A percentile compares a stretch with the other conserved stretches of the same genome.
These are phyloP conservation scores for Leccinum disarticulatum DNA, from an alignment of 768 basidiomycete species.

Conservation along the genomic window DNA sequence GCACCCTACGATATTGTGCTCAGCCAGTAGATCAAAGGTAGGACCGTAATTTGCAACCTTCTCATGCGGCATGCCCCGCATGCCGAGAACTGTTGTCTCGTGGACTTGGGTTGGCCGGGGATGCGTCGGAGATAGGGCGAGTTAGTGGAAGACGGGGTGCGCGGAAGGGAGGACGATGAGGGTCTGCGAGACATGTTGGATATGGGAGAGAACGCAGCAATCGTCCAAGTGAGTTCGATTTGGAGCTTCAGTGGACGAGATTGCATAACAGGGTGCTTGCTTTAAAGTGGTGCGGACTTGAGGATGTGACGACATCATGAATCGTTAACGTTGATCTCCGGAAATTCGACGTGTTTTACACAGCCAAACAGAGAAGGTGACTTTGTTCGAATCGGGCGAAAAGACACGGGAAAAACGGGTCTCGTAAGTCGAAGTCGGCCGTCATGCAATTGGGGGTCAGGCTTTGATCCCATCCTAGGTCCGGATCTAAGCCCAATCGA, in stretches of 20 bases:
- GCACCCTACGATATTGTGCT: conserved; percentile 54
- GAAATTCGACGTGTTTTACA: conserved; percentile 27
- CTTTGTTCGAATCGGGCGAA: conserved; percentile 19
- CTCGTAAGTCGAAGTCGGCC: conserved; percentile 36
- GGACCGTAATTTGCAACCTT: conserved; percentile 45
- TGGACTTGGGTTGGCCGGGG: conserved; percentile 67
- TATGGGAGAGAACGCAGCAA: conserved; percentile 18
- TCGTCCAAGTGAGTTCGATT: neutral
- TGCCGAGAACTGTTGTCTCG: conserved; percentile 85
- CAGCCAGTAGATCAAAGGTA: neutral
- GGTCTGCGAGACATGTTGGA: conserved; percentile 59
- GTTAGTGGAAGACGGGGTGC: conserved; percentile 27
- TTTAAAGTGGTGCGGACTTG: conserved; percentile 27
- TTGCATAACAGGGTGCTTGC: conserved; percentile 25
- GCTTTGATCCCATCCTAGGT: conserved; percentile 14
- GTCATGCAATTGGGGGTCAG: conserved; percentile 28
- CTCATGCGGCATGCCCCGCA: conserved; percentile 92
- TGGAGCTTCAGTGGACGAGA: conserved; percentile 23
- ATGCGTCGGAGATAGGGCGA: conserved; percentile 47
- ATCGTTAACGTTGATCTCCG: conserved; percentile 33
- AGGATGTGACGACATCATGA: conserved; percentile 14
- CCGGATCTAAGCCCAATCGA: conserved; percentile 19
- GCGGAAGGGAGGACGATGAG: conserved; percentile 37
- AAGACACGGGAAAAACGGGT: conserved; percentile 38
- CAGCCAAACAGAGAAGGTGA: conserved; percentile 18